phyloP scores from a whole-genome alignment of 495 filamentous ascomycete species.

The Penicillium malachiteum region DNA sequence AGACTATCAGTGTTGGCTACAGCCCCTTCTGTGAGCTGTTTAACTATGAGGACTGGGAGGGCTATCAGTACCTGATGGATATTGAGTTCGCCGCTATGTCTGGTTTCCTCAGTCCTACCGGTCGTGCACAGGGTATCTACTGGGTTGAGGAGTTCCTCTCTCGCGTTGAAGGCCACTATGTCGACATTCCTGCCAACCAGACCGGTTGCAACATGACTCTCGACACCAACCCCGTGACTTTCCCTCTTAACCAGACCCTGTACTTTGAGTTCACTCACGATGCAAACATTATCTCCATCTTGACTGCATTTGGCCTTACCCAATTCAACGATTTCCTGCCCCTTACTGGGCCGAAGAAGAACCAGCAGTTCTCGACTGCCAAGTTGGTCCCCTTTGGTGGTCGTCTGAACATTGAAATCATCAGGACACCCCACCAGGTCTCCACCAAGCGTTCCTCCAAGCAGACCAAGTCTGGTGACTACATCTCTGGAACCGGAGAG shows the following conservation, averaged over 20 bases:
- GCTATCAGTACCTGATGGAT: constrained; percentile 52
- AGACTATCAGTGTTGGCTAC: constrained; percentile 60
- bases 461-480: constrained; percentile 8
- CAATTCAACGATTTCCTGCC: constrained; percentile 50
- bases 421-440: constrained; percentile 54
- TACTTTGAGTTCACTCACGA: constrained; percentile 42
- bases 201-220: constrained; percentile 55
- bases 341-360: constrained; percentile 36
- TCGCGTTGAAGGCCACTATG: constrained; percentile 52
- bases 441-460: constrained; percentile 34
- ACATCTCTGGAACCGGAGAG: constrained; percentile 20
- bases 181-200: constrained; percentile 38
- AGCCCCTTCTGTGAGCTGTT: constrained; percentile 52
- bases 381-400: constrained; percentile 61
- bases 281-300: constrained; percentile 30
- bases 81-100: constrained; percentile 54
- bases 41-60: constrained; percentile 50
- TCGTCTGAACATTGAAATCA: constrained; percentile 63
- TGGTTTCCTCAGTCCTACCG: constrained; percentile 53
- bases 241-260: constrained; percentile 48
- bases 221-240: constrained; percentile 43
- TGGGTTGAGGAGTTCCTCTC: constrained; percentile 62
- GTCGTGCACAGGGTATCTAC: constrained; percentile 57
- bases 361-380: constrained; percentile 53
- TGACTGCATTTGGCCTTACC: constrained; percentile 52